These are phyloP conservation scores for Malus domestica DNA, from an alignment of 306 rosid species.

Conservation along the genomic window DNA sequence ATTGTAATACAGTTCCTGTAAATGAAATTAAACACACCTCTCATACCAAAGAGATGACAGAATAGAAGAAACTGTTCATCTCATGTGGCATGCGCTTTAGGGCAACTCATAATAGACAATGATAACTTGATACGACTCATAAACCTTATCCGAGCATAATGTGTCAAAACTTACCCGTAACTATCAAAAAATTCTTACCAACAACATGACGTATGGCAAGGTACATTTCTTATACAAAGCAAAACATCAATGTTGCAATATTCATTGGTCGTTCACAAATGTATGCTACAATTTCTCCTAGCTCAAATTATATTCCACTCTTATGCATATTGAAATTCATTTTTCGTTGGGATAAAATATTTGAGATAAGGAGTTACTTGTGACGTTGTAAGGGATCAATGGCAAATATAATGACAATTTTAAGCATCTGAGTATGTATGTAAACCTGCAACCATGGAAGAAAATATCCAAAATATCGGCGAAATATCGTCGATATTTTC, in stretches of 20 bases:
- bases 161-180: not conserved
- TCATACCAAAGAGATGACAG: too few species aligned
- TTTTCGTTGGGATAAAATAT: not conserved
- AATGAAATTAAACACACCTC: not conserved
- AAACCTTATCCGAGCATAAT: not conserved
- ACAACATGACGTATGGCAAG: too few species aligned
- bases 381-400: not conserved
- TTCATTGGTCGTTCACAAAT: not conserved
- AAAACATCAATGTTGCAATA: too few species aligned
- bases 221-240: too few species aligned
- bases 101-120: too few species aligned
- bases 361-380: not conserved
- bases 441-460: slow-evolving; percentile 60
- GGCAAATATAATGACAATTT: not conserved
- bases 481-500: too few species aligned
- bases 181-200: too few species aligned
- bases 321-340: not conserved
- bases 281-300: not conserved
- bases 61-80: too few species aligned
- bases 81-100: too few species aligned
- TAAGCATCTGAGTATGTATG: not conserved
- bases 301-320: not conserved
- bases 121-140: too few species aligned
- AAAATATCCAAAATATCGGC: too few species aligned
- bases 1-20: not conserved